Evolutionary conservation across 78 protist genomes (phyloP), one percentile per base, ranked within the genome.

Genomic region (Protostelium mycophagum): DNA sequence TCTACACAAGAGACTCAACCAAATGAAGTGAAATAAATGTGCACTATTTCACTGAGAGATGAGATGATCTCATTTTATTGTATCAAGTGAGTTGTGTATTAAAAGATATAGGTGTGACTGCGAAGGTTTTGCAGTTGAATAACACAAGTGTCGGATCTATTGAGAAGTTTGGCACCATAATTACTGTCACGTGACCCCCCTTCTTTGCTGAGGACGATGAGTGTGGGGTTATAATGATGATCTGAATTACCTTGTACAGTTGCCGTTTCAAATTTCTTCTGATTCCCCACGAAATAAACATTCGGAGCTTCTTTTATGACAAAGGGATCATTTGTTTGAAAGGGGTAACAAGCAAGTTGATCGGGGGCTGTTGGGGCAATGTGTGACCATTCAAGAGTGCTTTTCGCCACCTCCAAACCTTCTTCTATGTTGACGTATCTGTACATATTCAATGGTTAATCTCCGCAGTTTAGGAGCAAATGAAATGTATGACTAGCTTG

Each of bases 361-460:
- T 92, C 94, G 0, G 94, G 94, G 1, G 94, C 91, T 23, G 94
- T 92, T 10, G 94, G 94, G 25, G 94, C 91, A 29, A 92, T 51
- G 36, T 92, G 94, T 89, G 91, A 88, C 94, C 94, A 92, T 29
- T 35, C 34, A 28, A 92, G 37, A 5, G 90, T 92, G 25, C 86
- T 88, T 28, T 89, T 85, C 31, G 83, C 36, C 0, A 92, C 23
- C 29, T 86, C 83, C 34, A 92, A 25, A 16, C 31, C 73, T 25
- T 51, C 73, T 25, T 51, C 73, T 16, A 5, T 16, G 31, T 5
- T 16, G 73, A 51, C 73, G 73, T 51, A 51, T 51, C 73, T 51
- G 73, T 51, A 25, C 73, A 25, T 25, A 25, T 16, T 5, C 16
- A 5, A 51, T 5, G 16, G n/a, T 34, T 89, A 88, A 25, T 86